Base-by-base conservation (phyloP, 345 rosid genomes). In the Triadica sebifera region DNA sequence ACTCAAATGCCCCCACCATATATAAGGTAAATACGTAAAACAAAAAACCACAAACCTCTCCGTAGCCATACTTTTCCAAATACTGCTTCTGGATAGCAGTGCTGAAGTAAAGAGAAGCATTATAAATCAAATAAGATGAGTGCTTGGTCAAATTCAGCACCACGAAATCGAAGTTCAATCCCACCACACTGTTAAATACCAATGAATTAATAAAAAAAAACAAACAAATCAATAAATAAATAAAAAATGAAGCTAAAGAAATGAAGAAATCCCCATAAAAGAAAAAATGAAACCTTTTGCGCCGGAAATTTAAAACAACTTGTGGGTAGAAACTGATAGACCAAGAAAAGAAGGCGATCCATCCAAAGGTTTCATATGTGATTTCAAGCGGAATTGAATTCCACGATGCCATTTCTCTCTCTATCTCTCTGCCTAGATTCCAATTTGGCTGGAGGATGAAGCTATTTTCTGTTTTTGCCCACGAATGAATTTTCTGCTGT, bases 131-230 rank as follows among this genome's bases (percentile, higher is more conserved):
- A 76, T 92, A 94, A 58, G 98, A 92, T 12, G 95, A 89, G 82
- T 94, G 98, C 83, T 94, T 94, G 0, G 97, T 92, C 86, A 94
- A 83, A 86, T 94, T 94, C 84, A 92, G 84, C 75, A 92, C 8
- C 77, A 91, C 93, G 79, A 92, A 92, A 78, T 94, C 98, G 75
- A 94, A 92, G 78, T 87, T 94, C 87, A 94, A 75, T n/a, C 99
- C 99, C 74, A 92, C 91, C 66, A 94, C 98, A 62, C 93, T 94
- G 77, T 53, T 25, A 20, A 24, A 29, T 29, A 29, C 34, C 1
- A 29, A 29, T 29, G 34, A 29, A 29, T 29, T 29, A 29, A 45
- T 46, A 43, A 71, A 25, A 9, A 41, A 5, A n/a, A 34, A 37
- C 50, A 55, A 4, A 8, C 10, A 3, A 56, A 15, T 37, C 7